Base-by-base conservation (phyloP, 345 rosid genomes). In the Moricandia moricandioides region DNA sequence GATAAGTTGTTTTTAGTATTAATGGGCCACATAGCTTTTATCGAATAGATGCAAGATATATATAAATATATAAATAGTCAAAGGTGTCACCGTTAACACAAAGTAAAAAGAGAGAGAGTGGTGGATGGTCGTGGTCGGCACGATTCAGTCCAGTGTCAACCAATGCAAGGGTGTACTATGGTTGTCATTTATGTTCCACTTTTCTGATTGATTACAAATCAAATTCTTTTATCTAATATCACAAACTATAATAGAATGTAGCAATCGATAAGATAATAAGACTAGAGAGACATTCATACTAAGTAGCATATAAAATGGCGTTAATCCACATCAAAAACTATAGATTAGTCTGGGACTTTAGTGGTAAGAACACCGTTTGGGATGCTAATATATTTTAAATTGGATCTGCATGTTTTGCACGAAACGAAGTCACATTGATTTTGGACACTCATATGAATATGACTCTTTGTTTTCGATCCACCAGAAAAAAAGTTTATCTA, bases 101-200 rank as follows among this genome's bases (percentile, higher is more conserved):
- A 9, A 55, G 27, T 21, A 24, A 17, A 37, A 6, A 26, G 14
- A 40, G 16, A 56, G 43, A 73, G 47, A 64, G 45, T 73, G 65
- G 55, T 73, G 58, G 29, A 74, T 17, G 62, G 30, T 67, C 62
- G 78, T 75, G 78, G 52, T 5, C 0, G 13, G 78, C 78, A 74
- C 78, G 67, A 74, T 67, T 24, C 13, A 67, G 24, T 21, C 1
- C 24, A 21, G 24, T 21, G 24, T 21, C 24, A 21, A 21, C 64
- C 21, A 6, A 58, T 34, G 62, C 49, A 65, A 74, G 76, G 75
- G 10, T 72, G 76, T 61, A 71, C 4, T 56, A 73, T 55, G 77
- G 77, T 65, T 73, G 77, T 73, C 71, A 73, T 29, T 16, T 39
- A 2, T 27, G 14, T 33, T 30, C 8, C 16, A 29, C 3, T 35